Evolutionary conservation across 163 green algal species (phyloP).

Genomic region (Scenedesmus sp.): DNA sequence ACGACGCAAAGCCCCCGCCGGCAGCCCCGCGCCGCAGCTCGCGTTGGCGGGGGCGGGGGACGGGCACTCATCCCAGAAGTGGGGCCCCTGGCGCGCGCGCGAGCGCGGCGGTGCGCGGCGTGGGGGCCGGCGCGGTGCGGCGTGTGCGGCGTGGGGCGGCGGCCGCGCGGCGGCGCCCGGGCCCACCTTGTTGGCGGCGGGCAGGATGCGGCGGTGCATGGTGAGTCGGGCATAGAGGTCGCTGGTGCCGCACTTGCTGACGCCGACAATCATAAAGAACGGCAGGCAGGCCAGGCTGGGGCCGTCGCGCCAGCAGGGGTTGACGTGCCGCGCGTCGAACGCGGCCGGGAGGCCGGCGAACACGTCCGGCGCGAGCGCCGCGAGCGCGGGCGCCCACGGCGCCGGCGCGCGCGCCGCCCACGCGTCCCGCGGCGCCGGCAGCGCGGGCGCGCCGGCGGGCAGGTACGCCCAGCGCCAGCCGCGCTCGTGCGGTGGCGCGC

Average conservation of each 20-base stretch:
- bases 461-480: conserved; percentile 18
- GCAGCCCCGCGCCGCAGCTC: conserved; percentile 55
- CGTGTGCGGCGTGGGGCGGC: too few relatives aligned
- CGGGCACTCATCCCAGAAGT: conserved; percentile 71
- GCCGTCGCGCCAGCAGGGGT: conserved; percentile 61
- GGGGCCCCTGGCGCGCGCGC: conserved; percentile 62
- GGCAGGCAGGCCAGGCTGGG: conserved; percentile 56
- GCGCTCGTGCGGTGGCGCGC: too few relatives aligned
- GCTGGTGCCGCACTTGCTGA: conserved; percentile 76
- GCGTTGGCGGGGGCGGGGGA: conserved; percentile 42
- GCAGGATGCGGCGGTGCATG: conserved; percentile 60
- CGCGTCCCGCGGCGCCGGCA: conserved; percentile 5
- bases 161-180: too few relatives aligned
- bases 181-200: conserved; percentile 65
- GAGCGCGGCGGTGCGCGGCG: too few relatives aligned
- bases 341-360: conserved; percentile 52
- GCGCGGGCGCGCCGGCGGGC: neutral
- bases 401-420: neutral
- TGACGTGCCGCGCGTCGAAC: conserved; percentile 52
- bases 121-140: too few relatives aligned
- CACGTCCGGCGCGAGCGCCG: conserved; percentile 42
- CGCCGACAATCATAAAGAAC: conserved; percentile 72
- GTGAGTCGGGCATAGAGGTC: conserved; percentile 71
- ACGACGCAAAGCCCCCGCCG: conserved; percentile 65
- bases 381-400: too few relatives aligned